These are phyloP conservation scores for Mycosphaerella sp. DNA, from an alignment of 2,329 filamentous ascomycete species.

Conservation along the genomic window DNA sequence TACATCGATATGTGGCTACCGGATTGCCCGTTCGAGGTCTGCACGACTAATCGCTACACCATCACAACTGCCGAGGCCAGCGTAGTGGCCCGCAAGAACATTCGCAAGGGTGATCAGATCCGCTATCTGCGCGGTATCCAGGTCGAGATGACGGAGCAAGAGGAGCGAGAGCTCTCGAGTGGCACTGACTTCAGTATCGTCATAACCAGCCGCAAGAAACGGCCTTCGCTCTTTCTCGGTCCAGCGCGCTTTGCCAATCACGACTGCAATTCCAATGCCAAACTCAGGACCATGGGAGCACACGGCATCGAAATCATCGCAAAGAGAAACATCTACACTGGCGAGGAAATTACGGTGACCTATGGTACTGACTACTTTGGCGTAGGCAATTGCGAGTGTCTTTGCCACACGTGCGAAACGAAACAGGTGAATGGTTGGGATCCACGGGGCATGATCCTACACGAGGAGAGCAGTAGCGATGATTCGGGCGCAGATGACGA, in stretches of 20 bases:
- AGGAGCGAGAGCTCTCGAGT: slow-evolving; percentile 75
- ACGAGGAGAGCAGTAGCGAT: slow-evolving; percentile 33
- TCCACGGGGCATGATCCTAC: slow-evolving; percentile 34
- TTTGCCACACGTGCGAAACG: slow-evolving; percentile 81
- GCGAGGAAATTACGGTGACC: slow-evolving; percentile 93
- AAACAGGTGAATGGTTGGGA: slow-evolving; percentile 76
- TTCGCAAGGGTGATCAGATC: slow-evolving; percentile 75
- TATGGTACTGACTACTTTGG: slow-evolving; percentile 98
- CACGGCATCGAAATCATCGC: slow-evolving; percentile 90
- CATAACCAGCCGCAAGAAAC: slow-evolving; percentile 85
- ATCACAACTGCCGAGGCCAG: slow-evolving; percentile 85
- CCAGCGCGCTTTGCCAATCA: slow-evolving; percentile 96
- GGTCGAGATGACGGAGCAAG: slow-evolving; percentile 84
- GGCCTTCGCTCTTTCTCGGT: slow-evolving; percentile 85
- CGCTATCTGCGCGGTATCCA: slow-evolving; percentile 89
- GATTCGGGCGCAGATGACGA: slow-evolving; percentile 30
- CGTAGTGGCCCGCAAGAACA: slow-evolving; percentile 70
- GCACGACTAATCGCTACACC: slow-evolving; percentile 89
- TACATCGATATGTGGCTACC: slow-evolving; percentile 91
- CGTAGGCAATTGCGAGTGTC: slow-evolving; percentile 86
- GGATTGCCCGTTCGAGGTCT: slow-evolving; percentile 92
- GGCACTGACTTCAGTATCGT: slow-evolving; percentile 97
- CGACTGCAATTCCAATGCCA: slow-evolving; percentile 88
- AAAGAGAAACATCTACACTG: slow-evolving; percentile 69
- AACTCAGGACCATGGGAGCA: slow-evolving; percentile 73